Conservation (phyloP, 2,329 filamentous ascomycete species). For the Aspergillus quadrilineatus region DNA sequence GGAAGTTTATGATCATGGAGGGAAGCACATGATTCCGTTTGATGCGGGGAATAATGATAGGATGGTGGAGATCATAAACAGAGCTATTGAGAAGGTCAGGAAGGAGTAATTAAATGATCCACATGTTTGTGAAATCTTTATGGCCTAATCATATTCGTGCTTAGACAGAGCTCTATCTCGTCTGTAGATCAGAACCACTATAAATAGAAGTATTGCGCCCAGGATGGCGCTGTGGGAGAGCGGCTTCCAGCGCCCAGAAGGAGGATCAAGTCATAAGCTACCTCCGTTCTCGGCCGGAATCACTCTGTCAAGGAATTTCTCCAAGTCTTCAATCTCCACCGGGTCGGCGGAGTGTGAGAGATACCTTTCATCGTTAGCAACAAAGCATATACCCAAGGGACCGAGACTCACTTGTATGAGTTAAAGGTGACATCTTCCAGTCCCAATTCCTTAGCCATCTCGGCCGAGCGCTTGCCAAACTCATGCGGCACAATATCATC, state of each 20-base stretch:
- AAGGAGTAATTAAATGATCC: neutral
- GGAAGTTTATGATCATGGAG: slow-evolving; percentile 38
- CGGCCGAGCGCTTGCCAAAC: slow-evolving; percentile 67
- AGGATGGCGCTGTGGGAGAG: slow-evolving; percentile 24
- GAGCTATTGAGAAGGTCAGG: slow-evolving; percentile 25
- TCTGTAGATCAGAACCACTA: slow-evolving; percentile 24
- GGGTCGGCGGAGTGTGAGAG: slow-evolving; percentile 74
- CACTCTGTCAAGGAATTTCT: slow-evolving; percentile 58
- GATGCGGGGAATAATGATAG: slow-evolving; percentile 29
- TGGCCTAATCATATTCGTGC: neutral
- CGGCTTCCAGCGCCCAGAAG: neutral
- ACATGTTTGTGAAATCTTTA: neutral
- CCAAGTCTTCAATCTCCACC: slow-evolving; percentile 79
- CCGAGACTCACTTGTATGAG: slow-evolving; percentile 64
- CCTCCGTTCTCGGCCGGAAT: slow-evolving; percentile 50
- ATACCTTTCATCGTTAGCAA: slow-evolving; percentile 47
- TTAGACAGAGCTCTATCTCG: slow-evolving; percentile 11
- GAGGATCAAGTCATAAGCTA: slow-evolving; percentile 34
- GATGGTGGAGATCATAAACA: slow-evolving; percentile 29
- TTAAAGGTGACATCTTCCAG: slow-evolving; percentile 70
- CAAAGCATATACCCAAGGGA: neutral
- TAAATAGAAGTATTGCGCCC: slow-evolving; percentile 26
- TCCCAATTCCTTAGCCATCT: slow-evolving; percentile 66
- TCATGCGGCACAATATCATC: slow-evolving; percentile 71
- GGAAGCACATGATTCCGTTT: slow-evolving; percentile 35